These are phyloP conservation scores for Boletus subcaerulescens DNA, from an alignment of 768 basidiomycete genomes.

Conservation along the genomic window DNA sequence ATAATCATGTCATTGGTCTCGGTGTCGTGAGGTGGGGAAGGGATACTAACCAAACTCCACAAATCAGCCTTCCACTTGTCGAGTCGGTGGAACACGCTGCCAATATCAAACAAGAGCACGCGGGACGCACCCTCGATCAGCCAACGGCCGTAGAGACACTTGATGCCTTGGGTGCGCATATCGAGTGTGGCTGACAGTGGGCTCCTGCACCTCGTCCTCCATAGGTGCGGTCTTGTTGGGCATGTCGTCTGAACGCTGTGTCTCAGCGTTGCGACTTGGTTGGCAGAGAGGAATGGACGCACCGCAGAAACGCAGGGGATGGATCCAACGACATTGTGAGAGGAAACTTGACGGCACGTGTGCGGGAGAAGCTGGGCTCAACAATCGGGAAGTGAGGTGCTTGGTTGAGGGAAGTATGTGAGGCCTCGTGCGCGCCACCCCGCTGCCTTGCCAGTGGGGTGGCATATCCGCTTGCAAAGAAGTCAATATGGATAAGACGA, in stretches of 20 bases:
- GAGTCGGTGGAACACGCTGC: slow-evolving; percentile 77
- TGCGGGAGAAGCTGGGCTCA: slow-evolving; percentile 40
- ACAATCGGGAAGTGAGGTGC: slow-evolving; percentile 47
- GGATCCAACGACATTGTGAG: too few species aligned
- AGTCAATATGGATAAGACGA: slow-evolving; percentile 79
- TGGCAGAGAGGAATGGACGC: too few species aligned
- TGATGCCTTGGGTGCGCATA: slow-evolving; percentile 90
- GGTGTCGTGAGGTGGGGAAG: slow-evolving; percentile 91
- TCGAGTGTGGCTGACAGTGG: slow-evolving; percentile 71
- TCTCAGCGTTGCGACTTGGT: too few species aligned
- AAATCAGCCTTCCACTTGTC: slow-evolving; percentile 99
- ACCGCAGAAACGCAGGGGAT: too few species aligned
- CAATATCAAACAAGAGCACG: slow-evolving; percentile 94
- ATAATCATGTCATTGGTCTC: slow-evolving; percentile 99
- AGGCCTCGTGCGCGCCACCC: slow-evolving; percentile 46
- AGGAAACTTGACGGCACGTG: slow-evolving; percentile 32
- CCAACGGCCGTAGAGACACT: slow-evolving; percentile 94
- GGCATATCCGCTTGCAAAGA: slow-evolving; percentile 62
- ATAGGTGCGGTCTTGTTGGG: slow-evolving; percentile 91
- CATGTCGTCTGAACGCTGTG: too few species aligned
- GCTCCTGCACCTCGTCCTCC: slow-evolving; percentile 95
- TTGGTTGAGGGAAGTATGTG: slow-evolving; percentile 39
- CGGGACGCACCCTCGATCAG: slow-evolving; percentile 95
- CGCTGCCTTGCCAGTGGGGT: slow-evolving; percentile 52
- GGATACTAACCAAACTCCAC: slow-evolving; percentile 98